These are phyloP conservation scores for Carnegiea gigantea DNA, from an alignment of 179 eudicot genomes.

Conservation along the genomic window DNA sequence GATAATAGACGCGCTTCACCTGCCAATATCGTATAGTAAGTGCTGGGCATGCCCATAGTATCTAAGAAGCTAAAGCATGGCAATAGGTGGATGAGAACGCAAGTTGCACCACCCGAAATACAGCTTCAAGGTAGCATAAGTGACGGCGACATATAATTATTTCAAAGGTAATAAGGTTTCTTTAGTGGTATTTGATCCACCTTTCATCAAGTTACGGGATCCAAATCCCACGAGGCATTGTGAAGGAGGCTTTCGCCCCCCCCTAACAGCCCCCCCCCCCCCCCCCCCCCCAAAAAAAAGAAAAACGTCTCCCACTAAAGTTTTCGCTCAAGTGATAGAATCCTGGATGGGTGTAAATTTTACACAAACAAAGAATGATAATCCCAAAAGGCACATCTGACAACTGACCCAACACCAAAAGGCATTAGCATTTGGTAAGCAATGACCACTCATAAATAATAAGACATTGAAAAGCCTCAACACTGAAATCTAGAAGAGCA, in stretches of 20 bases:
- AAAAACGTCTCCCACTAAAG: neutral
- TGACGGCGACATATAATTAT: neutral
- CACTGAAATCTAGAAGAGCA: neutral
- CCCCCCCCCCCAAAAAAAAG: too few relatives aligned
- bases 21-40: slow-evolving; percentile 31
- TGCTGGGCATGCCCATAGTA: neutral
- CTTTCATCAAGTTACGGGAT: neutral
- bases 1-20: slow-evolving; percentile 87
- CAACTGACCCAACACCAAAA: neutral
- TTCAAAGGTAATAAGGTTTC: too few relatives aligned
- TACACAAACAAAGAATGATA: neutral
- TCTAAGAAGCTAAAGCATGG: neutral
- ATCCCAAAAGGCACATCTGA: neutral
- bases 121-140: neutral
- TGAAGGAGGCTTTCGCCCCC: neutral
- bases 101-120: neutral
- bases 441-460: neutral
- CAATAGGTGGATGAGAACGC: neutral
- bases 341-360: neutral
- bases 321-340: neutral
- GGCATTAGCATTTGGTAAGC: neutral
- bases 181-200: neutral
- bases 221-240: neutral
- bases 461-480: neutral
- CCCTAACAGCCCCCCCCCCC: neutral